Percentiles rank a stretch among this genome's conserved stretches.
Evolutionary conservation across 192 early-diverging fungal genomes (phyloP).

Genomic region (Martensiomyces pterosporus): DNA sequence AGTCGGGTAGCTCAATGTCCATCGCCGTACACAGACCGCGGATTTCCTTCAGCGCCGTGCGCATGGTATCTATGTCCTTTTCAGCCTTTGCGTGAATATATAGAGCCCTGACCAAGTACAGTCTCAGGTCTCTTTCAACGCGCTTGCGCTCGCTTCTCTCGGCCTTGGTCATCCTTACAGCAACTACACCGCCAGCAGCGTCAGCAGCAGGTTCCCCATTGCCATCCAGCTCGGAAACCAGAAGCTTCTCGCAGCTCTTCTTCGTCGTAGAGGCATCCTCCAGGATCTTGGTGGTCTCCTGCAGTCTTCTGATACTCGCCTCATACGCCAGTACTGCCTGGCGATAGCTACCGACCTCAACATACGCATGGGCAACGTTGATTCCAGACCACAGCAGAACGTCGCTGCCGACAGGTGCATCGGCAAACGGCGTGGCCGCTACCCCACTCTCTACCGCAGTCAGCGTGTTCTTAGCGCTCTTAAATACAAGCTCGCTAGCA

Average conservation of each 20-base stretch:
- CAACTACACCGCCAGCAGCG: no score
- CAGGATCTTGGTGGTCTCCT: constrained; percentile 14
- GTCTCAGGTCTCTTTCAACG: constrained; percentile 22
- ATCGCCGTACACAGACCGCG: constrained; percentile 12
- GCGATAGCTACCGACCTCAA: constrained; percentile 70
- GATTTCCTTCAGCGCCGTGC: constrained; percentile 51
- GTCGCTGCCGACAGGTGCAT: constrained; percentile 20
- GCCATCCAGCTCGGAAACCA: no score
- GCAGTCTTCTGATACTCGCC: constrained; percentile 51
- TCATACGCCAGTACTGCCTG: constrained; percentile 69
- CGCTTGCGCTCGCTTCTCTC: constrained; percentile 18
- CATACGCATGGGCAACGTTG: constrained; percentile 74
- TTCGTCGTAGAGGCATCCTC: no score
- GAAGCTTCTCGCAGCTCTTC: no score
- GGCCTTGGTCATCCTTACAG: no score
- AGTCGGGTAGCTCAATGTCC: constrained; percentile 14
- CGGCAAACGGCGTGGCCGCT: background rate
- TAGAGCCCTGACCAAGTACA: constrained; percentile 43
- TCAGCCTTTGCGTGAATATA: constrained; percentile 59
- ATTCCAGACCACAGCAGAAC: constrained; percentile 53
- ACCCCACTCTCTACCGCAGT: no score
- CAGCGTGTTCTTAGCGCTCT: background rate
- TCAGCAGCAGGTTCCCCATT: no score
- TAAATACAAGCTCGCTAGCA: constrained; percentile 29
- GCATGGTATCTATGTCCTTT: constrained; percentile 61